Evolutionary conservation across 148 eudicot genomes (phyloP).

Genomic region (Nepenthes mirabilis): DNA sequence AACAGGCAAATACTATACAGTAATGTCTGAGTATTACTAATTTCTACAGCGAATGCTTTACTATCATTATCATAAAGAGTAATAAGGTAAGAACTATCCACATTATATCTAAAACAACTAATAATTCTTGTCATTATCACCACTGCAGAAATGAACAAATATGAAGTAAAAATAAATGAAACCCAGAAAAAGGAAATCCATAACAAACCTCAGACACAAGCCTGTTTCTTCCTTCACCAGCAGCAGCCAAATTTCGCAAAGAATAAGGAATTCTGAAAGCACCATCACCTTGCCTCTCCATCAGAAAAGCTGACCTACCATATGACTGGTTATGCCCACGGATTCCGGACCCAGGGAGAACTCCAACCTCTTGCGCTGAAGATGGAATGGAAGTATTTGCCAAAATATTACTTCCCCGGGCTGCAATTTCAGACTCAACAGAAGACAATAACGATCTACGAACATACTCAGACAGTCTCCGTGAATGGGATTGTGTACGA

Average conservation of each 20-base stretch:
- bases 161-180: background rate
- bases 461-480: conserved; percentile 64
- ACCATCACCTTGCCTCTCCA: conserved; percentile 64
- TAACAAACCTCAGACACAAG: conserved; percentile 68
- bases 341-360: conserved; percentile 26
- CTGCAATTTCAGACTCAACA: conserved; percentile 35
- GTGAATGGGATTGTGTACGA: conserved; percentile 34
- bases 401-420: conserved; percentile 25
- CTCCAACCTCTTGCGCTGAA: conserved; percentile 29
- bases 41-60: background rate
- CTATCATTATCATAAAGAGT: background rate
- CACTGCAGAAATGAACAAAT: background rate
- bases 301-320: conserved; percentile 40
- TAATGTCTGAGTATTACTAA: background rate
- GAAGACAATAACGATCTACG: conserved; percentile 50
- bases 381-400: conserved; percentile 24
- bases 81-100: background rate
- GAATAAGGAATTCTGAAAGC: conserved; percentile 42
- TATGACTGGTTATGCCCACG: conserved; percentile 26
- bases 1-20: too few relatives aligned
- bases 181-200: background rate
- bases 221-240: conserved; percentile 76
- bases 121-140: background rate
- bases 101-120: background rate
- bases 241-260: conserved; percentile 53